Conservation (phyloP, 164 flowering plant species). For the Vitis labrusca region DNA sequence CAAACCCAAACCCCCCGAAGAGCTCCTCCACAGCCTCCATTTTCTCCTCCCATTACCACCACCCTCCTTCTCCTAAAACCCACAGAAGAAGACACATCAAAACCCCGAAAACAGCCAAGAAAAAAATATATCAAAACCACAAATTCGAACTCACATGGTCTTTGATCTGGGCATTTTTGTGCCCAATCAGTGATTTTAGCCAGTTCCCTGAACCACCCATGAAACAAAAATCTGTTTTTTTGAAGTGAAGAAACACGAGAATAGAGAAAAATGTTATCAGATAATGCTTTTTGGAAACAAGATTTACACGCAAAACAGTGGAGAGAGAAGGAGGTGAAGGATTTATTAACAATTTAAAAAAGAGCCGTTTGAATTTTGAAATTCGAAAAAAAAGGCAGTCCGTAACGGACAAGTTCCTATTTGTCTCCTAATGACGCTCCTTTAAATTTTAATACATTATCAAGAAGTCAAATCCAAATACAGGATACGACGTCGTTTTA, state of each 20-base stretch:
- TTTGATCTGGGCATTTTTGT: conserved; percentile 42
- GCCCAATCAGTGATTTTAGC: conserved; percentile 66
- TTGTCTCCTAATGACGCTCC: no score
- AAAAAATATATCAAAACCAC: conserved; percentile 3
- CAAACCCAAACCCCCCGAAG: conserved; percentile 41
- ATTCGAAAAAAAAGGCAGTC: conserved; percentile 5
- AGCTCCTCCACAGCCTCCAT: conserved; percentile 73
- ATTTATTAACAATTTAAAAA: background rate
- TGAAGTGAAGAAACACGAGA: conserved; percentile 1
- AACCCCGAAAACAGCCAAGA: background rate
- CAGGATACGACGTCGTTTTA: no score
- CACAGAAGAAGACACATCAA: background rate
- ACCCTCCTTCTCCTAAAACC: conserved; percentile 33
- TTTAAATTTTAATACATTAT: no score
- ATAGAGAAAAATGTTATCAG: background rate
- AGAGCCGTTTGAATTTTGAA: conserved; percentile 26
- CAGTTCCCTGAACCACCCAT: conserved; percentile 93
- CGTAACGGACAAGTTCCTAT: conserved; percentile 4
- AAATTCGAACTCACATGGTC: conserved; percentile 40
- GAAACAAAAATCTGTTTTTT: background rate
- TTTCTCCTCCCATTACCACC: conserved; percentile 40
- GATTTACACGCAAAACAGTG: no score
- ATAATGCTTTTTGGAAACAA: background rate
- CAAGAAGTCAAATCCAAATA: no score
- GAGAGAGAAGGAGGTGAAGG: background rate